Evolutionary conservation across 2,329 filamentous ascomycete species (phyloP), one percentile per base, ranked within the genome.

Genomic region (Phialemoniopsis sp.): DNA sequence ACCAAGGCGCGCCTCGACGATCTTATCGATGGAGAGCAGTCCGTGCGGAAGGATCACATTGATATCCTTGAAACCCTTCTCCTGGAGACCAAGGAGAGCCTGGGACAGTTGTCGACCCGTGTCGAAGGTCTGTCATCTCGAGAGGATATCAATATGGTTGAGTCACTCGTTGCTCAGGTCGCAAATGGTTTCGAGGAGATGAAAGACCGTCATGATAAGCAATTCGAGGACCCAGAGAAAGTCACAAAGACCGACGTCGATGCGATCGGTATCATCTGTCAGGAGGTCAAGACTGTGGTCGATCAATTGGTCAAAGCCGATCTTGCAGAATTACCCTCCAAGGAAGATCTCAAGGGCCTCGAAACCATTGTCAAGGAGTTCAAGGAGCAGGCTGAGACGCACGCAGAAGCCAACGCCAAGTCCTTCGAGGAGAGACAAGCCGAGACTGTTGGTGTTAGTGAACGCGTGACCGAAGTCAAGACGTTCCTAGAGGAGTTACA

Each of bases 1-100:
- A 90, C 89, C 26, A 96, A 96, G 58, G 81, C 84, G 5, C 87
- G 87, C 34, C 69, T 97, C 9, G 91, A 96, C 42, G 89, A 95
- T 43, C 60, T 80, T 15, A 77, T 95, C 36, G 78, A 90, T 37
- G 76, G 80, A 4, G 85, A 89, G 28, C 80, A 86, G 41, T 69
- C 80, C 3, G 80, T 89, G 9, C 72, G 73, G 40, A 83, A 81
- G 51, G 78, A 83, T 28, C 78, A 84, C 38, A 62, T 84, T 18
- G 78, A 84, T 46, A 69, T 75, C 2, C 70, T 91, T 4, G 87
- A 93, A 52, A 59, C 66, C 6, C 56, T 77, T 6, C 71, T 94
- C 5, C 72, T 81, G 4, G 86, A 93, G 48, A 84, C 87, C 1
- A 87, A 86, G 40, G 85, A 91, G 40, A 74, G 78, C 1, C 68